Percentiles rank a stretch among this genome's conserved stretches.
Conservation (phyloP, 208 protist genomes). For the Acanthamoeba lenticulata region DNA sequence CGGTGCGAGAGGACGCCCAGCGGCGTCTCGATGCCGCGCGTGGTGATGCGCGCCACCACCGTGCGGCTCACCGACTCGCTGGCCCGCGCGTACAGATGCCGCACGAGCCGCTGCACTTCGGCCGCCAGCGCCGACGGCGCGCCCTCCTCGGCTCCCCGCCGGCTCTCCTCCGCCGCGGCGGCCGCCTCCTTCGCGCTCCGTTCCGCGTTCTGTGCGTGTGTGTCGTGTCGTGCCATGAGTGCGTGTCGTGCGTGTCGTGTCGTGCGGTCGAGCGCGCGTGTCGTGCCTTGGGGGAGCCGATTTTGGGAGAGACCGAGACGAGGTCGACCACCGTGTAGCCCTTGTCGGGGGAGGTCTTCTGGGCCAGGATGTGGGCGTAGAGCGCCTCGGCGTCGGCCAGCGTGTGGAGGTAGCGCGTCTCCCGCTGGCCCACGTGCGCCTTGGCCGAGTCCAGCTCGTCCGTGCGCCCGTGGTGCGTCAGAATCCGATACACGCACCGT, state of each 20-base stretch:
- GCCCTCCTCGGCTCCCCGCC: background rate
- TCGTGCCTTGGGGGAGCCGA: background rate
- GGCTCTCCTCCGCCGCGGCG: background rate
- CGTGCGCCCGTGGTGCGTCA: slow-evolving; percentile 24
- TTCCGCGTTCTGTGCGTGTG: background rate
- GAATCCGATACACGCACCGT: slow-evolving; percentile 13
- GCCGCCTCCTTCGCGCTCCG: background rate
- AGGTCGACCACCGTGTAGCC: slow-evolving; percentile 46
- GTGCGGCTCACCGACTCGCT: slow-evolving; percentile 54
- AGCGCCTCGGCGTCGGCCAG: slow-evolving; percentile 16
- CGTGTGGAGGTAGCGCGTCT: slow-evolving; percentile 33
- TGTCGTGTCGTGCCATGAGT: background rate
- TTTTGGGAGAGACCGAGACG: slow-evolving; percentile 48
- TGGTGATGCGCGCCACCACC: slow-evolving; percentile 59
- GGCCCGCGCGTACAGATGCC: background rate
- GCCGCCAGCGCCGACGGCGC: background rate
- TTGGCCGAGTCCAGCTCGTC: slow-evolving; percentile 52
- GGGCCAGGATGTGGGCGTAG: slow-evolving; percentile 6
- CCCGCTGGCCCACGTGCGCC: background rate
- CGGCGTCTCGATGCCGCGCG: slow-evolving; percentile 68
- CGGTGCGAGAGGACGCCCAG: slow-evolving; percentile 62
- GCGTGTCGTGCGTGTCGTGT: background rate
- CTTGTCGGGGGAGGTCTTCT: background rate
- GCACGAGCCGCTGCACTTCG: background rate
- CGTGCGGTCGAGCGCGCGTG: background rate